Conservation (phyloP, 805 yeast genomes). For the Saccharomyces eubayanus region DNA sequence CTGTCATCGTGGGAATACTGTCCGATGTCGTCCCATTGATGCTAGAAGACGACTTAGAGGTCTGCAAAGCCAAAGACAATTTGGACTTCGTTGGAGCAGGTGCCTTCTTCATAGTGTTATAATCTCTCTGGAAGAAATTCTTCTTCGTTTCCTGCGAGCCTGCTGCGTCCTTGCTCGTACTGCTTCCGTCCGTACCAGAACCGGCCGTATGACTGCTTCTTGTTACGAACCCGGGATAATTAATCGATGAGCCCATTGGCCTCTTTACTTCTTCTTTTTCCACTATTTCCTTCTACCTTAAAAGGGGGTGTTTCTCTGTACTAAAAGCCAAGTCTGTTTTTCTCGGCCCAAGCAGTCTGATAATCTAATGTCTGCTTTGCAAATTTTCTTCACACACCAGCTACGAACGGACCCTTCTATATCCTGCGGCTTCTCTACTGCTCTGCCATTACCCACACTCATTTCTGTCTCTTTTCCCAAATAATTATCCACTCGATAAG, state of each 20-base stretch:
- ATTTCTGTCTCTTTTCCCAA: background rate
- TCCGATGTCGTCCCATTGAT: background rate
- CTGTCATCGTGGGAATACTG: background rate
- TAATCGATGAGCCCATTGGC: conserved; percentile 15
- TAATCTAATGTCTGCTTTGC: background rate
- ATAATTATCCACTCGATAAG: conserved; percentile 1
- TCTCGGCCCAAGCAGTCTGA: background rate
- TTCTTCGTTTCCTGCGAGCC: conserved; percentile 1
- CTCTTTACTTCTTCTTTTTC: background rate
- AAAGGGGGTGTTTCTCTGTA: background rate
- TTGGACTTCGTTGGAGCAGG: conserved; percentile 13
- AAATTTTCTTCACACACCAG: background rate
- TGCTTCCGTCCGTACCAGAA: background rate
- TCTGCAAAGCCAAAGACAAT: conserved; percentile 21
- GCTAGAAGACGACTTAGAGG: conserved; percentile 1
- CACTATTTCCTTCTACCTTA: background rate
- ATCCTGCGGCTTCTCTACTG: background rate
- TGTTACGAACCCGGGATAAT: conserved; percentile 12
- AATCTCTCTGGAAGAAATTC: background rate
- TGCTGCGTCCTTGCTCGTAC: conserved; percentile 3
- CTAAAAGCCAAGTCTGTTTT: background rate
- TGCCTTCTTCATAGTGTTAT: background rate
- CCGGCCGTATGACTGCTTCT: background rate
- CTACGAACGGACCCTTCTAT: background rate
- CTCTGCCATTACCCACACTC: background rate